Base-by-base conservation (phyloP, 2,329 filamentous ascomycete species). In the Clarireedia paspali region DNA sequence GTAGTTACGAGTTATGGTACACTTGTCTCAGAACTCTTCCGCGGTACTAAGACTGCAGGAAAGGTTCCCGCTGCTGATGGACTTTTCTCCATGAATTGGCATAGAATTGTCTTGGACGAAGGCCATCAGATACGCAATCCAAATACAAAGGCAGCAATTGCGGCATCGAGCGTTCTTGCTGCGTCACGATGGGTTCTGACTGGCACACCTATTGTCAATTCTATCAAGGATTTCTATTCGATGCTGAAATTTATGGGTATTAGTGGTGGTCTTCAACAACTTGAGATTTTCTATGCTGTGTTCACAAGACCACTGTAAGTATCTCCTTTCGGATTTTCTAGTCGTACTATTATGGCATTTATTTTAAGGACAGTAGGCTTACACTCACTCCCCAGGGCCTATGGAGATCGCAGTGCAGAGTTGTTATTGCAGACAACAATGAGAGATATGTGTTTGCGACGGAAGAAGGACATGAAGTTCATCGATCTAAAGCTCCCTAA, bases 381-480 rank as follows among this genome's bases (percentile, higher is more conserved):
- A 56, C 17, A 24, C 9, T 23, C 1, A 24, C 9, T 23, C 1
- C 46, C 10, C 4, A 56, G 53, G n/a, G 79, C 78, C 52, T 66
- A 69, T 5, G 82, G 81, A 1, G 77, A 84, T 15, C 68, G 72
- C 1, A 73, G 77, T 36, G 85, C 84, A 12, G 83, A 83, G 48
- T 70, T 78, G 10, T 73, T 92, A 3, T 77, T 95, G 3, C 87
- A 92, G 66, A 79, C 83, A 5, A 77, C 95, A 46, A 91, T 95
- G 83, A 77, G 78, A n/a, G 84, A 87, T 17, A 79, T 95, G 47
- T 94, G 88, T 64, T 76, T 96, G 23, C 82, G 91, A 39, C 82
- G 91, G 39, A 87, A 84, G 70, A 96, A 96, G 69, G 85, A 92
- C 55, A 95, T 96, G 90, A 79, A 79, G 5, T 95, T 95, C 66